A percentile compares a stretch with the other conserved stretches of the same genome.
Conservation (phyloP, 495 filamentous ascomycete genomes). For the Hyaloscypha finlandica region DNA sequence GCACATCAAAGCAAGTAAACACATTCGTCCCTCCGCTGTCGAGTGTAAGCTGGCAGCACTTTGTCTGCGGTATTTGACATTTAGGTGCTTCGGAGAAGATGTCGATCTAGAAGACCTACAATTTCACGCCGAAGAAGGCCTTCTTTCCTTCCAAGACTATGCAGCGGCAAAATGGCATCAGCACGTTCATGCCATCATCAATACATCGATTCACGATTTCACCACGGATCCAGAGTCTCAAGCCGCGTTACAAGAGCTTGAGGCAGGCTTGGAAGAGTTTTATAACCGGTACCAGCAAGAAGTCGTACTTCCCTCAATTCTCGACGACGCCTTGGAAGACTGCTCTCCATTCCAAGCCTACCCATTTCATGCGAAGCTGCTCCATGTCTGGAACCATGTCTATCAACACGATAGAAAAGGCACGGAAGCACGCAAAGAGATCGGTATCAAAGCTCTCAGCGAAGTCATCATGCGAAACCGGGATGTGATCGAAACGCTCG, state of each 20-base stretch:
- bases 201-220: conserved; percentile 26
- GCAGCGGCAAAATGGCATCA: conserved; percentile 40
- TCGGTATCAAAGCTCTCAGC: background rate
- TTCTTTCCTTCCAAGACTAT: conserved; percentile 41
- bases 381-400: background rate
- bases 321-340: background rate
- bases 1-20: conserved; percentile 21
- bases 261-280: conserved; percentile 23
- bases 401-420: conserved; percentile 8
- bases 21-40: conserved; percentile 26
- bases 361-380: background rate
- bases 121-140: conserved; percentile 28
- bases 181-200: conserved; percentile 31
- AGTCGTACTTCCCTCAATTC: background rate
- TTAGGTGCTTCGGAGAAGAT: conserved; percentile 32
- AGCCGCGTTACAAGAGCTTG: conserved; percentile 21
- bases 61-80: conserved; percentile 37
- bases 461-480: background rate
- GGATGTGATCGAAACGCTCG: background rate
- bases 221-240: conserved; percentile 28
- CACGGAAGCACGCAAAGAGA: conserved; percentile 9
- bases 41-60: conserved; percentile 36
- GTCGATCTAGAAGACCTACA: conserved; percentile 8
- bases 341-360: background rate
- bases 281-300: conserved; percentile 20